Evolutionary conservation across 441 rosid species (phyloP), one percentile per base, ranked within the genome.

Genomic region (Adansonia rubrostipa): DNA sequence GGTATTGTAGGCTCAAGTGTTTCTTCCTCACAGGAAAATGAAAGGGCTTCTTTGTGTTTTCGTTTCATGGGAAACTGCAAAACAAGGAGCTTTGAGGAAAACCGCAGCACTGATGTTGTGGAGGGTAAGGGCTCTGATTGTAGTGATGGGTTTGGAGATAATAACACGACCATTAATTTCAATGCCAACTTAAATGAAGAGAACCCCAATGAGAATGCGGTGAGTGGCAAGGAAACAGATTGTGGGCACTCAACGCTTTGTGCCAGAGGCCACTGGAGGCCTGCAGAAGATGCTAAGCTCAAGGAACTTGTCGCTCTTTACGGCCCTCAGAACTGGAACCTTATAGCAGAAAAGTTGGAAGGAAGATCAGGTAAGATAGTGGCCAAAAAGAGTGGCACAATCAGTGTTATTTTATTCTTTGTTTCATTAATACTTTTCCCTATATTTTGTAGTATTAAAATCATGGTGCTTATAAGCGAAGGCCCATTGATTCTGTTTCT

Each of bases 301-400:
- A 93, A 87, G 82, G 92, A 93, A 71, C 93, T 92, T 69, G 95
- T 93, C 17, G 87, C 93, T n/a, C 85, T 90, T 65, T 91, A 88
- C 75, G 98, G 98, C 47, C 98, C 98, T 67, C 96, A 92, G 81
- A 92, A 93, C 85, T 93, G 98, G 98, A 93, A 93, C 85, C 91
- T 93, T 75, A 93, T 93, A 40, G 96, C 96, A 0, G 92, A 92
- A 74, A 93, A 92, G 82, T 82, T 93, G 40, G 88, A 90, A 79
- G 96, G 96, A 73, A 91, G 98, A 90, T 93, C 98, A 86, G 98
- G 98, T 91, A 86, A 70, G n/a, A 66, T 36, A 57, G 36, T 68
- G 57, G 44, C 47, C 9, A 22, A 22, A 68, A 47, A 68, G 11
- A 22, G 73, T 50, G 68, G 68, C 17, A 33, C 36, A 63, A 63